Conservation (phyloP, 2,329 filamentous ascomycete species). For the Hymenoscyphus salicellus region DNA sequence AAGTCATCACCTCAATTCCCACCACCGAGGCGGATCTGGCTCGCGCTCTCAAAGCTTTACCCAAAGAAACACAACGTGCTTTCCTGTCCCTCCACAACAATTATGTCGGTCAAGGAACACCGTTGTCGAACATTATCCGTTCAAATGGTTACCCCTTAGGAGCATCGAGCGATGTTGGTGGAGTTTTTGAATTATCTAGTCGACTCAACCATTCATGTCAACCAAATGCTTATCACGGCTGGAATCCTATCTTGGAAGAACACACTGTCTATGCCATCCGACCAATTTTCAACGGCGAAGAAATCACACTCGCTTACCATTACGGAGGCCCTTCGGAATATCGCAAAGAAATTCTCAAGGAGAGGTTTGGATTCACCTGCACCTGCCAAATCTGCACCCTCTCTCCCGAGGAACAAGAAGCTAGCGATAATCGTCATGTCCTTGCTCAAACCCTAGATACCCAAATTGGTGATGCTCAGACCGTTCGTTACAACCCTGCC, state of each 20-base stretch:
- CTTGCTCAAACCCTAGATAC: conserved; percentile 28
- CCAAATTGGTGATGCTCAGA: conserved; percentile 23
- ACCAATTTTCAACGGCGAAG: conserved; percentile 36
- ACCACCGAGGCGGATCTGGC: conserved; percentile 28
- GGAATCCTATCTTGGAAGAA: conserved; percentile 34
- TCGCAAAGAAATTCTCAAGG: conserved; percentile 27
- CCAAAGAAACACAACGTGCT: conserved; percentile 23
- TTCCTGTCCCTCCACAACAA: conserved; percentile 19
- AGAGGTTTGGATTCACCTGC: conserved; percentile 37
- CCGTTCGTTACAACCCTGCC: conserved; percentile 7
- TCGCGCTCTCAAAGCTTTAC: conserved; percentile 19
- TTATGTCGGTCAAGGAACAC: conserved; percentile 8
- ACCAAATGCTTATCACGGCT: conserved; percentile 38
- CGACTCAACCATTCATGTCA: conserved; percentile 39
- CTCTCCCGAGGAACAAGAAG: conserved; percentile 28
- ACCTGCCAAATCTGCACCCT: conserved; percentile 38
- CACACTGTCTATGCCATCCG: conserved; percentile 37
- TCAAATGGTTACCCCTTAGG: conserved; percentile 16
- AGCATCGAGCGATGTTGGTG: conserved; percentile 32
- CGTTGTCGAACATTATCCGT: conserved; percentile 11
- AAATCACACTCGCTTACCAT: conserved; percentile 38
- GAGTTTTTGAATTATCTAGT: conserved; percentile 36
- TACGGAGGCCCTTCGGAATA: conserved; percentile 18
- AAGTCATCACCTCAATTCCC: conserved; percentile 22
- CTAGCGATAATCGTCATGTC: conserved; percentile 30